Evolutionary conservation across 1,284 basidiomycete genomes (phyloP).

Genomic region (Cryptococcus neoformans): DNA sequence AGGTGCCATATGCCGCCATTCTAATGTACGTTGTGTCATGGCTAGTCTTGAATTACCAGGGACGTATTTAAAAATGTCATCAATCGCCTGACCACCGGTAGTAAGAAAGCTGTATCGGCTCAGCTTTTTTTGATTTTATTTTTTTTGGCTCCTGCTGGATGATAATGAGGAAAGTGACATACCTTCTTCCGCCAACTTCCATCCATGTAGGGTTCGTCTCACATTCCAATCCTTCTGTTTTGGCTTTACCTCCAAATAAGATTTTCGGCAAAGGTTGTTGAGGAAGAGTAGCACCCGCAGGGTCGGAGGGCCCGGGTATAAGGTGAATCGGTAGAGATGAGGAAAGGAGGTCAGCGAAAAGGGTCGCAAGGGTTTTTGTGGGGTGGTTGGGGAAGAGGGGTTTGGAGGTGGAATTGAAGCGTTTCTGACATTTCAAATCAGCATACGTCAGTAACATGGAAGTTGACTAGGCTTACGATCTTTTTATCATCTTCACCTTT

Average conservation of each 20-base stretch:
- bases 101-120: slow-evolving; percentile 61
- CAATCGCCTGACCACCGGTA: slow-evolving; percentile 86
- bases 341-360: slow-evolving; percentile 67
- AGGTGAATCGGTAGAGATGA: slow-evolving; percentile 73
- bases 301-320: slow-evolving; percentile 81
- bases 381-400: slow-evolving; percentile 68
- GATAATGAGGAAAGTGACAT: too few relatives aligned
- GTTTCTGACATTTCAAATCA: slow-evolving; percentile 40
- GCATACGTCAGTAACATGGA: neutral
- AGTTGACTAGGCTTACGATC: slow-evolving; percentile 54
- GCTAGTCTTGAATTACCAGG: slow-evolving; percentile 56
- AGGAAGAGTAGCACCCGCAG: slow-evolving; percentile 81
- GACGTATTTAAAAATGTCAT: slow-evolving; percentile 91
- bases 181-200: slow-evolving; percentile 51
- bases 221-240: slow-evolving; percentile 63
- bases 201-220: slow-evolving; percentile 92
- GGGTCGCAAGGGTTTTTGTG: slow-evolving; percentile 61
- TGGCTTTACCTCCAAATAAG: slow-evolving; percentile 70
- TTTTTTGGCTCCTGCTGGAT: too few relatives aligned
- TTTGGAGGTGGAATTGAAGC: slow-evolving; percentile 43
- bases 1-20: slow-evolving; percentile 94
- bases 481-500: slow-evolving; percentile 54
- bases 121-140: neutral
- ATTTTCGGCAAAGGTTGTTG: slow-evolving; percentile 90
- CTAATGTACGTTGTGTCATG: slow-evolving; percentile 74